Base-by-base conservation (phyloP, 1,139 yeast genomes). In the Hansenula sp. region DNA sequence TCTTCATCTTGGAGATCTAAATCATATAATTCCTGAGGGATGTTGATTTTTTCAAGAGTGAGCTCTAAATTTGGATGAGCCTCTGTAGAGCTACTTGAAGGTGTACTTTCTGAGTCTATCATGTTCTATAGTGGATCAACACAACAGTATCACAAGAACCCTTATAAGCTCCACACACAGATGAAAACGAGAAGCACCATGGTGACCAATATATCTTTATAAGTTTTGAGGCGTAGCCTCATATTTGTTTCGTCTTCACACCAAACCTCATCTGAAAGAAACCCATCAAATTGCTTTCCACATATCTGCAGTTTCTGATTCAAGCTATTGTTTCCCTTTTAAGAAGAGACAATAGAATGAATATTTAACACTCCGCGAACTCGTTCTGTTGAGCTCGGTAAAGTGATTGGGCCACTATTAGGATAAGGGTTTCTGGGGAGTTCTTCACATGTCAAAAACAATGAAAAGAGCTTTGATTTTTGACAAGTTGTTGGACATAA, bases 1-100 rank as follows among this genome's bases (percentile, higher is more conserved):
- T 42, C 46, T 10, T 36, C 39, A 19, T 32, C 40, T 36, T 47
- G 42, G 28, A 53, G 40, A 33, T 53, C 54, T 1, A 53, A 42
- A 25, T 47, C 50, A 27, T 36, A 47, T 1, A 53, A 34, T 2
- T 36, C 37, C 16, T 25, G 31, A 11, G 12, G n/a, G 12, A 9
- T 24, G n/a, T 34, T 19, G 2, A 18, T n/a, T 5, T 4, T 15
- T 15, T 21, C 25, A 21, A 32, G 18, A 5, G 30, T 25, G 16
- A 15, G 5, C 8, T 33, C 11, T 5, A 15, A 7, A 25, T 15
- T 16, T 24, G 10, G 15, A 17, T 25, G 21, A 11, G 38, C 25
- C 3, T 27, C 27, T 11, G 38, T 25, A 25, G 38, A 30, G 25
- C 38, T 35, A 6, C n/a, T 24, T 5, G 24, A 4, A 2, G 3